Evolutionary conservation across 495 filamentous ascomycete genomes (phyloP), one percentile per base, ranked within the genome.

Genomic region (Penicillium psychrofluorescens): DNA sequence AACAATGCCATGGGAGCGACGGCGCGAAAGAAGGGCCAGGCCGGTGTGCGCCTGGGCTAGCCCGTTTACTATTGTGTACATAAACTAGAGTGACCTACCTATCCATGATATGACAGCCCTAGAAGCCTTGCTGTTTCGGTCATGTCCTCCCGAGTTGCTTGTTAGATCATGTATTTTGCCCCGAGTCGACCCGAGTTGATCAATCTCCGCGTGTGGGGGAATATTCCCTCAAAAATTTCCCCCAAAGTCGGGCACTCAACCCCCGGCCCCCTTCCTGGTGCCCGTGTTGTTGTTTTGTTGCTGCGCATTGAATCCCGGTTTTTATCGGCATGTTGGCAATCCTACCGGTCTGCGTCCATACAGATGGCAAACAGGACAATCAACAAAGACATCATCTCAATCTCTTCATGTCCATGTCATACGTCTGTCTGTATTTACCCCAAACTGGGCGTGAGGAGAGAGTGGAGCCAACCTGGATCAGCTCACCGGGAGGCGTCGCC

Each of bases 1-100:
- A 84, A 80, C 58, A 83, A 76, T 48, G 90, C 86, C 11, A 80
- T 84, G 58, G 85, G 81, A 9, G 71, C 71, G 29, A 76, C 75
- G 44, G 80, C 84, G 8, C 88, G 86, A 70, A 95, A 90, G 78
- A 80, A 85, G 38, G 77, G 83, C 59, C 85, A 91, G 64, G 90
- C 92, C 13, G 92, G 92, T 41, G 90, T 98, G 30, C 70, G 92
- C 45, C 72, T 98, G 64, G 84, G 79, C 33, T 89, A 59, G 72
- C 3, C 22, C 22, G 22, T 4, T 22, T 22, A 22, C 4, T 22
- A 22, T 22, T 22, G 22, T 22, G 22, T 22, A 22, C 22, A 22
- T 22, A 22, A 22, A 22, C 4, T 22, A 3, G 22, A 22, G 22
- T 22, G 22, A 22, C 22, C 22, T 22, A 22, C 22, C 22, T 22